phyloP scores from a whole-genome alignment of 148 eudicot genomes.

The Amaranthus cruentus region DNA sequence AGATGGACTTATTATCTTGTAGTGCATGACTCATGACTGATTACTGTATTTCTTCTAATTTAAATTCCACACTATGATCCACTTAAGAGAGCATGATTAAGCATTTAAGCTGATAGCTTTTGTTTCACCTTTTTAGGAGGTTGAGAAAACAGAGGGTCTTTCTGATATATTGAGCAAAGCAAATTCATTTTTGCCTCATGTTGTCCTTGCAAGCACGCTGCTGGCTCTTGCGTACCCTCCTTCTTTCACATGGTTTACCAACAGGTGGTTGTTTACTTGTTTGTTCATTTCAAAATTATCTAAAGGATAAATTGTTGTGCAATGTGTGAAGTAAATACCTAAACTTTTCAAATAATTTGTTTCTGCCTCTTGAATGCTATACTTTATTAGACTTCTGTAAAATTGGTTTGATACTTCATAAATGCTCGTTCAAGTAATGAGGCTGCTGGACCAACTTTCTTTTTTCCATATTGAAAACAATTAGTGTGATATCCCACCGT shows the following conservation, averaged over 20 bases:
- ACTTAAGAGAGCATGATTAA: constrained; percentile 4
- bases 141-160: constrained; percentile 35
- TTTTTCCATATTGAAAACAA: not conserved
- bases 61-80: not conserved
- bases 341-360: not conserved
- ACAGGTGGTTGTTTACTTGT: constrained; percentile 47
- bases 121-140: constrained; percentile 25
- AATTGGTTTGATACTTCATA: not conserved
- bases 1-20: not conserved
- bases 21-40: not conserved
- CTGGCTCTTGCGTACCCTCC: constrained; percentile 91
- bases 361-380: not conserved
- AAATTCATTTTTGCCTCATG: constrained; percentile 76
- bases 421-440: not conserved
- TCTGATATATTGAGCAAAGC: constrained; percentile 64
- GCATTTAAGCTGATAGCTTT: constrained; percentile 13
- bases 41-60: not conserved
- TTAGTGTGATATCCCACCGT: not conserved
- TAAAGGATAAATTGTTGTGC: constrained; percentile 8
- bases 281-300: not conserved
- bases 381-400: not conserved
- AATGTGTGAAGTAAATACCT: constrained; percentile 6
- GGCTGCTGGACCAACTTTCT: not conserved
- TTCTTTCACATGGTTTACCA: constrained; percentile 96
- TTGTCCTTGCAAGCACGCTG: constrained; percentile 76